These are phyloP conservation scores for Paramyrothecium roridum DNA, from an alignment of 2,329 filamentous ascomycete genomes.

Conservation along the genomic window DNA sequence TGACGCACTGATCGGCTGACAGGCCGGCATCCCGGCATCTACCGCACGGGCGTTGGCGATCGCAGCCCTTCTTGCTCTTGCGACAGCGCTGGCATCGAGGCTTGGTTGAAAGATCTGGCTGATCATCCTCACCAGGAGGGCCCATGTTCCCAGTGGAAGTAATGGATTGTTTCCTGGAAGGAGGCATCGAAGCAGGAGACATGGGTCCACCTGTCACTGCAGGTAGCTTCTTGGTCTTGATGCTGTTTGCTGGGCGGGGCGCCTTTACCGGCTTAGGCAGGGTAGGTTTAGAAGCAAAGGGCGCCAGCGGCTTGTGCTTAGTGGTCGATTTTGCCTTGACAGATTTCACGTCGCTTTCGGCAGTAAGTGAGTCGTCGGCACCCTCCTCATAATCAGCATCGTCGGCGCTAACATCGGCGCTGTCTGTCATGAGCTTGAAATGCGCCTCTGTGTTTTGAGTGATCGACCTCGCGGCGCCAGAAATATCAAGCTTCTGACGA, in stretches of 20 bases:
- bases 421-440: constrained; percentile 49
- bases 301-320: constrained; percentile 38
- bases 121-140: constrained; percentile 72
- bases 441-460: constrained; percentile 51
- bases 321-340: constrained; percentile 30
- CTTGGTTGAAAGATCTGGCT: constrained; percentile 91
- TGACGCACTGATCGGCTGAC: constrained; percentile 88
- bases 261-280: constrained; percentile 39
- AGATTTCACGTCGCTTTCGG: constrained; percentile 37
- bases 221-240: constrained; percentile 51
- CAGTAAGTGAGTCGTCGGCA: constrained; percentile 28
- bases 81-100: constrained; percentile 96
- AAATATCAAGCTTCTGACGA: constrained; percentile 51
- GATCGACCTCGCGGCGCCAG: constrained; percentile 40
- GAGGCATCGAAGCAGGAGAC: constrained; percentile 64
- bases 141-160: constrained; percentile 51
- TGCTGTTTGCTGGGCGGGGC: constrained; percentile 30
- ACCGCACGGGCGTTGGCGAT: constrained; percentile 91
- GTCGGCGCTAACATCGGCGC: constrained; percentile 32
- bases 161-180: constrained; percentile 73
- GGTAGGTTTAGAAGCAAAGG: constrained; percentile 26
- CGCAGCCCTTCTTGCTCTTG: constrained; percentile 99
- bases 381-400: constrained; percentile 29
- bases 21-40: constrained; percentile 96
- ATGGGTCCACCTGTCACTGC: constrained; percentile 44